phyloP scores from a whole-genome alignment of 495 filamentous ascomycete genomes.

The Penicillium dipodomyicola region DNA sequence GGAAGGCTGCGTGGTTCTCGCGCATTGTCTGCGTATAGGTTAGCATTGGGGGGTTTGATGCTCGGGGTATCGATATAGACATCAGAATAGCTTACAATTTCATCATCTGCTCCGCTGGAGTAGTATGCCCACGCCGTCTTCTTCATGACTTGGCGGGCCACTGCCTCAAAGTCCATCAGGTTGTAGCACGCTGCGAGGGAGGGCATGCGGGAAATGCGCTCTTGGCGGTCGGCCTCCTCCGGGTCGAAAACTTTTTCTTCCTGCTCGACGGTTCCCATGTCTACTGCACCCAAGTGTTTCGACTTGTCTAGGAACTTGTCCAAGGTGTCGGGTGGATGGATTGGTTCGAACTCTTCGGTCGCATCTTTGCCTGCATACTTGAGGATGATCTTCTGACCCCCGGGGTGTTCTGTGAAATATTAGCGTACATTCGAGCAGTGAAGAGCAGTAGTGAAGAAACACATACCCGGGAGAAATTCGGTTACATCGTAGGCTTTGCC shows the following conservation, averaged over 20 bases:
- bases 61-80: background rate
- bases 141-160: constrained; percentile 86
- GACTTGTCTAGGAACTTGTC: constrained; percentile 75
- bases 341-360: constrained; percentile 86
- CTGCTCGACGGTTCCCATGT: constrained; percentile 78
- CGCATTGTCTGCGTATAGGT: constrained; percentile 72
- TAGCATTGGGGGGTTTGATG: constrained; percentile 2
- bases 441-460: background rate
- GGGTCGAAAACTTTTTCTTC: constrained; percentile 70
- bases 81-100: constrained; percentile 66
- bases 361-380: constrained; percentile 85
- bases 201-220: constrained; percentile 76
- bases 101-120: constrained; percentile 92
- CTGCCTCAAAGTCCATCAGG: constrained; percentile 89
- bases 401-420: constrained; percentile 65
- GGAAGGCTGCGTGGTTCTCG: constrained; percentile 94
- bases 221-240: constrained; percentile 71
- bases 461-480: constrained; percentile 71
- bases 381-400: constrained; percentile 76
- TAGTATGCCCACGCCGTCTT: constrained; percentile 96
- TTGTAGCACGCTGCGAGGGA: constrained; percentile 89
- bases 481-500: constrained; percentile 89
- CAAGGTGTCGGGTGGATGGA: constrained; percentile 82
- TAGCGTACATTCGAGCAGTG: background rate
- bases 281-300: constrained; percentile 87